phyloP scores from a whole-genome alignment of 257 asterid species.

The Capsicum baccatum region DNA sequence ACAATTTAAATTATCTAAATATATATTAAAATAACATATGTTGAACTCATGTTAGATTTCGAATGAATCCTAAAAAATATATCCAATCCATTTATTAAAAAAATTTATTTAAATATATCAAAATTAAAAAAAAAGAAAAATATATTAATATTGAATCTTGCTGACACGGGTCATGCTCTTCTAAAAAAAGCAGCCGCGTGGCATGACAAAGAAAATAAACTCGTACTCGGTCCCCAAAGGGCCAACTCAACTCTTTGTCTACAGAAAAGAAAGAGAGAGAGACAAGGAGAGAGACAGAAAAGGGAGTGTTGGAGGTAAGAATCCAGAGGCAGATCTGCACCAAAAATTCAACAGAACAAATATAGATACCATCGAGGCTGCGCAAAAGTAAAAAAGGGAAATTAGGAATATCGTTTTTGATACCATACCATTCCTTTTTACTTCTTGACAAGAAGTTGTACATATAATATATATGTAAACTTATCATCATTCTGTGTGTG shows the following conservation, averaged over 20 bases:
- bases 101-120: no score
- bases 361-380: constrained; percentile 22
- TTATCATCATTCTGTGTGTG: constrained; percentile 10
- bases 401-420: constrained; percentile 29
- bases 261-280: neutral
- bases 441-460: neutral
- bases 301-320: neutral
- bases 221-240: constrained; percentile 25
- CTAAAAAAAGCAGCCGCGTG: constrained; percentile 37
- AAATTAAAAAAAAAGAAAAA: no score
- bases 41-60: no score
- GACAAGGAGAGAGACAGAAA: neutral
- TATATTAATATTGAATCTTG: no score
- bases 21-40: no score
- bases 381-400: neutral
- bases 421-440: constrained; percentile 14
- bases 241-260: constrained; percentile 18
- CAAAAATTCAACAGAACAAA: constrained; percentile 3
- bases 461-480: neutral
- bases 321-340: constrained; percentile 28
- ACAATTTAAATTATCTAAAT: no score
- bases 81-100: no score
- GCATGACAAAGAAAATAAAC: constrained; percentile 26
- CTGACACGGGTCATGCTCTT: no score
- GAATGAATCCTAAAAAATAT: no score